Evolutionary conservation across 2,329 filamentous ascomycete species (phyloP).

Genomic region (Alternaria postmessia): DNA sequence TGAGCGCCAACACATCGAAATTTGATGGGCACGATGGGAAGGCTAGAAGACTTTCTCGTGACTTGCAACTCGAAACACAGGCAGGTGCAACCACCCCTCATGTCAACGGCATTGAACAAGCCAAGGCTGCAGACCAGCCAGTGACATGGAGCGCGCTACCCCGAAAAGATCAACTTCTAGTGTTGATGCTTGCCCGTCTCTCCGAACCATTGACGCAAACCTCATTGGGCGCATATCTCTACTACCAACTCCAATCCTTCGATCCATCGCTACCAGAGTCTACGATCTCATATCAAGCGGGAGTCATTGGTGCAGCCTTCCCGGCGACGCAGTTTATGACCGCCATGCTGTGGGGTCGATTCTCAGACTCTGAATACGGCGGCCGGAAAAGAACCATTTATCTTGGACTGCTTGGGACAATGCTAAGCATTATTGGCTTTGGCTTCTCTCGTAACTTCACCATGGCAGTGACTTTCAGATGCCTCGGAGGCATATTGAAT

Average conservation of each 20-base stretch:
- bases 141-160: constrained; percentile 78
- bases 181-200: constrained; percentile 79
- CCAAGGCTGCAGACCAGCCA: constrained; percentile 50
- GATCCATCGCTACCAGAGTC: constrained; percentile 64
- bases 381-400: constrained; percentile 82
- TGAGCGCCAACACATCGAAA: neutral
- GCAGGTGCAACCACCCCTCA: constrained; percentile 25
- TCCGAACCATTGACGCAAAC: constrained; percentile 86
- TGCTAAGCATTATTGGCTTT: constrained; percentile 71
- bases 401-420: constrained; percentile 76
- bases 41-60: constrained; percentile 10
- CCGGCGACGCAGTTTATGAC: constrained; percentile 84
- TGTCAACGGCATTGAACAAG: constrained; percentile 33
- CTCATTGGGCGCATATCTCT: constrained; percentile 72
- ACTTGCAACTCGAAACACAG: constrained; percentile 34
- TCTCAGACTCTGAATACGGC: constrained; percentile 67
- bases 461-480: constrained; percentile 70
- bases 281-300: constrained; percentile 78
- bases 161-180: constrained; percentile 76
- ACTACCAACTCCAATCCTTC: constrained; percentile 87
- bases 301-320: constrained; percentile 79
- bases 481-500: constrained; percentile 72
- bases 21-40: neutral
- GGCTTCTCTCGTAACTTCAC: constrained; percentile 72
- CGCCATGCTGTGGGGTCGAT: constrained; percentile 80